Base-by-base conservation (phyloP, 257 asterid species). In the Solanum ahanhuiri region DNA sequence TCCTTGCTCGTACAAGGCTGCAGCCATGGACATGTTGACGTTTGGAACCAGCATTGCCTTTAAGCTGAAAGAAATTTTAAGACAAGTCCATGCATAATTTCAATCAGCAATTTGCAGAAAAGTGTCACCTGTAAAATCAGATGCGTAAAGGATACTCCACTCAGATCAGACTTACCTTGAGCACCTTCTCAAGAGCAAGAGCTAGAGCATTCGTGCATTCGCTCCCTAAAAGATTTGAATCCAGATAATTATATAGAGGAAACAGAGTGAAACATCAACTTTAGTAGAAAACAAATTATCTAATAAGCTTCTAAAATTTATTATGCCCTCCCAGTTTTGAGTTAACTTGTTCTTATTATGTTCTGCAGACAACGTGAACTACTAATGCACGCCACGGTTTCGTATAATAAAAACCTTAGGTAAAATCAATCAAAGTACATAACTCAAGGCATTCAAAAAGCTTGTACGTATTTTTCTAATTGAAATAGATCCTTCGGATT, bases 21-120 rank as follows among this genome's bases (percentile, higher is more conserved):
- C 95, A 93, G 83, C 95, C 91, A 88, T 96, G 98, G 89, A 96
- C 96, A 88, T 96, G 98, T 91, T 96, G 98, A 64, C 96, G 97
- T 88, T 94, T 95, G 86, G 94, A 91, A 91, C 95, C 94, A 85
- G 93, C 91, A 90, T 88, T 95, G 87, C 95, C 94, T 89, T 91
- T 96, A 79, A 93, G 97, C 99, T 96, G 93, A 84, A 85, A 64
- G 66, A 77, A 88, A 83, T 89, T 89, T 51, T 77, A 84, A 86
- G 71, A 18, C 4, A 84, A 85, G 18, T 76, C 54, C 72, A 63
- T 58, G 85, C 60, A 84, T 70, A 83, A 48, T 77, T 86, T 79
- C 31, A 88, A 70, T 39, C 85, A 86, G 83, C 88, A 88, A 43
- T 54, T 23, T 70, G 83, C 77, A 87, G 81, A 86, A 81, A 87